Percentiles rank a stretch among this genome's conserved stretches.
Conservation (phyloP, 1,284 basidiomycete genomes). For the Boletus sp. region DNA sequence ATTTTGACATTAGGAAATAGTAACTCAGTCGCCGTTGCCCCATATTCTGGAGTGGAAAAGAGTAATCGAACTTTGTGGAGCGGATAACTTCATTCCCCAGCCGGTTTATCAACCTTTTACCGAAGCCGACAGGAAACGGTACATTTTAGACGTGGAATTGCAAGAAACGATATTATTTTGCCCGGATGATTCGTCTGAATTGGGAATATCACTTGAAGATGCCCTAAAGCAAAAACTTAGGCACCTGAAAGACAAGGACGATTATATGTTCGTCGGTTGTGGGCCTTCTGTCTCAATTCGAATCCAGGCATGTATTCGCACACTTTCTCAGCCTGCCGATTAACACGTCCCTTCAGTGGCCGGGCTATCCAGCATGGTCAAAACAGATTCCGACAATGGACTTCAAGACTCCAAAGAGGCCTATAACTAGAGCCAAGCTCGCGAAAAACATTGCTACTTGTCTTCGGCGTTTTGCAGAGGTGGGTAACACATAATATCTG, state of each 20-base stretch:
- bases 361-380: conserved; percentile 70
- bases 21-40: conserved; percentile 21
- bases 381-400: conserved; percentile 75
- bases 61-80: conserved; percentile 23
- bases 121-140: conserved; percentile 65
- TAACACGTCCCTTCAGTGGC: conserved; percentile 50
- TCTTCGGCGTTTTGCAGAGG: conserved; percentile 52
- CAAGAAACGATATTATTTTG: conserved; percentile 61
- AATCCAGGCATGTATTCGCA: conserved; percentile 47
- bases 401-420: conserved; percentile 68
- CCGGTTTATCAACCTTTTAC: conserved; percentile 68
- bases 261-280: conserved; percentile 59
- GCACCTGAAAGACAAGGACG: conserved; percentile 48
- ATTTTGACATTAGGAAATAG: conserved; percentile 22
- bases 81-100: conserved; percentile 57
- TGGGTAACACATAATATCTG: conserved; percentile 22
- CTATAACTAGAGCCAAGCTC: conserved; percentile 62
- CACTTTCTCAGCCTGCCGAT: conserved; percentile 2
- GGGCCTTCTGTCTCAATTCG: conserved; percentile 76
- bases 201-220: conserved; percentile 56
- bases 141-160: conserved; percentile 63
- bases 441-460: conserved; percentile 68
- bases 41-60: conserved; percentile 30
- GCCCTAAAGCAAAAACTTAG: conserved; percentile 43
- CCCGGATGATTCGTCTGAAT: conserved; percentile 45